Conservation (phyloP, 352 stramenopile genomes). For the Phytophthora podocarpi region DNA sequence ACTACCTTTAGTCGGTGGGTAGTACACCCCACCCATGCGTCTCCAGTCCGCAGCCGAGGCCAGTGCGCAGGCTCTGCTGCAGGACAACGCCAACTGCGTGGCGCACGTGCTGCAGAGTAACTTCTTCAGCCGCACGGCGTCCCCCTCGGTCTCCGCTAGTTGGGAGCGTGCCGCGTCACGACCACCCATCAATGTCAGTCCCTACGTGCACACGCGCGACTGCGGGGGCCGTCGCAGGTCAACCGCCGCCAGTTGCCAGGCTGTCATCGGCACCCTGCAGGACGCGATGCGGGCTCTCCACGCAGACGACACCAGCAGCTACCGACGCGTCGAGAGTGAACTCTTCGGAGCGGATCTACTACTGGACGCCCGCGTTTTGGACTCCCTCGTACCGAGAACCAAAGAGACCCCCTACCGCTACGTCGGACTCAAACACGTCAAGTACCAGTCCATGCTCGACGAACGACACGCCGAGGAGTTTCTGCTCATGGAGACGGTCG, state of each 20-base stretch:
- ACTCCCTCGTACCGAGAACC: conserved; percentile 66
- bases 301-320: conserved; percentile 57
- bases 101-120: conserved; percentile 40
- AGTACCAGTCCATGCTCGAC: conserved; percentile 66
- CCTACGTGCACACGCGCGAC: conserved; percentile 51
- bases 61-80: conserved; percentile 27
- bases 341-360: conserved; percentile 61
- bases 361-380: conserved; percentile 70
- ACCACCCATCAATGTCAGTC: conserved; percentile 47
- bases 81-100: conserved; percentile 44
- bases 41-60: conserved; percentile 34
- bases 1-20: neutral
- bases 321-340: conserved; percentile 59
- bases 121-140: conserved; percentile 40
- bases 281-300: conserved; percentile 63
- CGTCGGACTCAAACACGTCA: conserved; percentile 80
- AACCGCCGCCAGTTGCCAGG: conserved; percentile 57
- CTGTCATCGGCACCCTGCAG: conserved; percentile 60
- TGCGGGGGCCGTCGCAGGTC: conserved; percentile 50
- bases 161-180: conserved; percentile 45
- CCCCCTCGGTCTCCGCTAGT: conserved; percentile 33
- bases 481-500: conserved; percentile 61
- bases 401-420: conserved; percentile 77
- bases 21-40: conserved; percentile 19
- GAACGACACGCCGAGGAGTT: conserved; percentile 67